Conservation (phyloP, 2,329 filamentous ascomycete species). For the Aspergillus tamarii region DNA sequence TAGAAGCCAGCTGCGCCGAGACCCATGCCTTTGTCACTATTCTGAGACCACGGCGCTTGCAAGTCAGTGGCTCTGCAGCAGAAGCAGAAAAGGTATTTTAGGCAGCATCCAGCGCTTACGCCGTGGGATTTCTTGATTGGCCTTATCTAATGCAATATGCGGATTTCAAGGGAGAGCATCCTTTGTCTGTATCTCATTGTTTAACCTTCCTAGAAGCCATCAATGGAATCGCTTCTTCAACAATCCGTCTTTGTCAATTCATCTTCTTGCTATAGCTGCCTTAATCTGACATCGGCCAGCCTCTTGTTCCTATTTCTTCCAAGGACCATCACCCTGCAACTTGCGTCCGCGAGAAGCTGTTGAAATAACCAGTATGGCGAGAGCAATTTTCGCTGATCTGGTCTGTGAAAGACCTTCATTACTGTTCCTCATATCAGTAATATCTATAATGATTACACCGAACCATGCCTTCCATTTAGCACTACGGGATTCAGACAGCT, state of each 20-base stretch:
- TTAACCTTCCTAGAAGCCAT: neutral
- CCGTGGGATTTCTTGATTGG: conserved; percentile 2
- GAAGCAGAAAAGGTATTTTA: conserved; percentile 19
- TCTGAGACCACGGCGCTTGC: conserved; percentile 37
- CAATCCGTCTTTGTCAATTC: neutral
- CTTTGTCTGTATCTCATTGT: conserved; percentile 12
- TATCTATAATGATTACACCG: conserved; percentile 26
- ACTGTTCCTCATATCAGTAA: conserved; percentile 28
- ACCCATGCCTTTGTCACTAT: conserved; percentile 27
- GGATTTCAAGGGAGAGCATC: neutral
- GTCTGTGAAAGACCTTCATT: conserved; percentile 12
- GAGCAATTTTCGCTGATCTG: conserved; percentile 5
- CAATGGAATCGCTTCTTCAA: neutral
- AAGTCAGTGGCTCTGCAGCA: conserved; percentile 23
- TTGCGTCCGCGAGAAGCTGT: neutral
- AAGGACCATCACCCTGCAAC: too few species aligned
- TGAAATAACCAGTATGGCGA: conserved; percentile 22
- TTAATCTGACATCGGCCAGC: neutral
- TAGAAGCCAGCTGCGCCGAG: conserved; percentile 28
- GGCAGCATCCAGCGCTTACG: conserved; percentile 16
- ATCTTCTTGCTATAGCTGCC: neutral
- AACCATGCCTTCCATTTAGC: conserved; percentile 26
- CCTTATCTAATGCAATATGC: neutral
- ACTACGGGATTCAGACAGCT: conserved; percentile 30
- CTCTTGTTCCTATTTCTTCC: too few species aligned